These are phyloP conservation scores for Calophaca sinica DNA, from an alignment of 306 rosid species.

Conservation along the genomic window DNA sequence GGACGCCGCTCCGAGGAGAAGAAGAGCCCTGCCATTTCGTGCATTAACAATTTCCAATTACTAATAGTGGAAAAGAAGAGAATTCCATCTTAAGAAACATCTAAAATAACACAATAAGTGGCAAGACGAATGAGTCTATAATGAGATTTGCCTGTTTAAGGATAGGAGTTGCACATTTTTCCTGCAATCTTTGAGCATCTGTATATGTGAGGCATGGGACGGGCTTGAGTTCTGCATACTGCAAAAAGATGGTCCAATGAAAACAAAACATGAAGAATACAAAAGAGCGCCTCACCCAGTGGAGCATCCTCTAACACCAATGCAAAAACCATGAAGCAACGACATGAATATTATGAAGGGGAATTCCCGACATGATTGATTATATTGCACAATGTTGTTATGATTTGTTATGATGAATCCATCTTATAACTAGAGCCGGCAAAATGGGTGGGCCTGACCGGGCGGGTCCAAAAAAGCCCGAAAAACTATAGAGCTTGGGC, in stretches of 20 bases:
- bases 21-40: too few relatives aligned
- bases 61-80: constrained; percentile 33
- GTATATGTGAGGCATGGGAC: constrained; percentile 91
- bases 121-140: constrained; percentile 28
- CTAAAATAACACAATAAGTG: constrained; percentile 1
- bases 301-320: constrained; percentile 25
- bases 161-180: constrained; percentile 81
- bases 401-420: constrained; percentile 2
- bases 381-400: constrained; percentile 9
- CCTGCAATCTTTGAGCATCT: constrained; percentile 76
- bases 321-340: constrained; percentile 8
- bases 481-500: too few relatives aligned
- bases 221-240: constrained; percentile 99
- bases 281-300: background rate
- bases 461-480: too few relatives aligned
- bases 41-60: constrained; percentile 37
- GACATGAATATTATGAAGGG: background rate
- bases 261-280: constrained; percentile 14
- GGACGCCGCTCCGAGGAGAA: too few relatives aligned
- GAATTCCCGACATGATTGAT: constrained; percentile 33
- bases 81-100: background rate
- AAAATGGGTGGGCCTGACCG: too few relatives aligned
- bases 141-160: constrained; percentile 79
- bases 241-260: constrained; percentile 47
- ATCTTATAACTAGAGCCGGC: too few relatives aligned